These are phyloP conservation scores for Coniochaeta prunicola DNA, from an alignment of 2,329 filamentous ascomycete genomes.

Conservation along the genomic window DNA sequence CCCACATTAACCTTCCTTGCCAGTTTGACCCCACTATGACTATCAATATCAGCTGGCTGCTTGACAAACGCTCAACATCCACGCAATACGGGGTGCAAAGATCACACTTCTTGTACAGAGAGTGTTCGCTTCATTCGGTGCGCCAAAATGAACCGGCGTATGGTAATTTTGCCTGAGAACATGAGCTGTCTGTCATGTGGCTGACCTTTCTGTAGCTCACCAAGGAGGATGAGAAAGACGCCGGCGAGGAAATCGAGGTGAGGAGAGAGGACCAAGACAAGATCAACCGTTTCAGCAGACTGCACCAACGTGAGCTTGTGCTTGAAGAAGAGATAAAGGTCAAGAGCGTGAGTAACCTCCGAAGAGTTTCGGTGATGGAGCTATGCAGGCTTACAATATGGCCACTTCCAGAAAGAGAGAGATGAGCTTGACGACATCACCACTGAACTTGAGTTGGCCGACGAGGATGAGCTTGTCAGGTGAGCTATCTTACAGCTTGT, in stretches of 20 bases:
- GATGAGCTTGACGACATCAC: slow-evolving; percentile 93
- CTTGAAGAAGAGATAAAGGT: slow-evolving; percentile 73
- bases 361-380: background rate
- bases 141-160: slow-evolving; percentile 45
- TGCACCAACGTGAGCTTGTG: slow-evolving; percentile 77
- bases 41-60: background rate
- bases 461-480: slow-evolving; percentile 91
- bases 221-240: slow-evolving; percentile 80
- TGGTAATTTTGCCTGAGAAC: slow-evolving; percentile 36
- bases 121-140: background rate
- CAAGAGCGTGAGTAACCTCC: slow-evolving; percentile 54
- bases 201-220: slow-evolving; percentile 57
- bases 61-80: background rate
- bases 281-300: slow-evolving; percentile 94
- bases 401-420: slow-evolving; percentile 74
- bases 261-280: slow-evolving; percentile 96
- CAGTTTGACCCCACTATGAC: background rate
- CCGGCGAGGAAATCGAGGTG: slow-evolving; percentile 81
- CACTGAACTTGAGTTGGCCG: slow-evolving; percentile 84
- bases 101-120: background rate
- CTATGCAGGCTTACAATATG: slow-evolving; percentile 14
- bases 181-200: background rate
- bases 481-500: slow-evolving; percentile 36
- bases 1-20: background rate
- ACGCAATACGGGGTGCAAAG: background rate